phyloP scores from a whole-genome alignment of 2,329 filamentous ascomycete species.

The Diaporthe sp. region DNA sequence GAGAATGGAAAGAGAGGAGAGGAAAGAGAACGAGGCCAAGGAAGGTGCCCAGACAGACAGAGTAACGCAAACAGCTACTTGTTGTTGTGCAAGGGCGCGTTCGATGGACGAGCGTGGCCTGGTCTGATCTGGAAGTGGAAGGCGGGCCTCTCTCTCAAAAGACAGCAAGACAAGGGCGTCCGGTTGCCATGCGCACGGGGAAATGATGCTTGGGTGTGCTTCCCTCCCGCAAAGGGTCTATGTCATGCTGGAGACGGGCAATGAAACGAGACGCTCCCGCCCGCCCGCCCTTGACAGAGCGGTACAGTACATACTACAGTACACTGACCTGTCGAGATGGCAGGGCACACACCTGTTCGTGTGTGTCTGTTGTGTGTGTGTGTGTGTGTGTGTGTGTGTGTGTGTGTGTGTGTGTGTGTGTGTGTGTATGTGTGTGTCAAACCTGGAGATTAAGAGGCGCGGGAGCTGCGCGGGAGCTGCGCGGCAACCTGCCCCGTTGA shows the following conservation, averaged over 20 bases:
- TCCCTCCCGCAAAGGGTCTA: neutral
- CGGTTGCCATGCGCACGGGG: slow-evolving; percentile 24
- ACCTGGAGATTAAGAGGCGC: slow-evolving; percentile 27
- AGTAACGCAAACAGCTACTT: slow-evolving; percentile 19
- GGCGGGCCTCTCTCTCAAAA: neutral
- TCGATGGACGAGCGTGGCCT: slow-evolving; percentile 4
- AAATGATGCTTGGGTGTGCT: slow-evolving; percentile 26
- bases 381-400: neutral
- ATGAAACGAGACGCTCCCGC: slow-evolving; percentile 26
- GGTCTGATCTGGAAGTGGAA: slow-evolving; percentile 15
- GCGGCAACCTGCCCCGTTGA: neutral
- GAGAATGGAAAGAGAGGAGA: neutral
- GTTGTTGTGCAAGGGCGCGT: slow-evolving; percentile 23
- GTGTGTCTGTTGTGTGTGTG: neutral
- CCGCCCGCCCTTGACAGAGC: slow-evolving; percentile 16
- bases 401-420: too few relatives aligned
- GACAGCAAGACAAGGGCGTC: slow-evolving; percentile 2
- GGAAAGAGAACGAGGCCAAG: slow-evolving; percentile 15
- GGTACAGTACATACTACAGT: neutral
- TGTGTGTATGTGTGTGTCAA: neutral
- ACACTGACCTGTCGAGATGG: slow-evolving; percentile 15
- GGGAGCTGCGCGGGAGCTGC: slow-evolving; percentile 18
- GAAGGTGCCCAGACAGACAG: slow-evolving; percentile 15
- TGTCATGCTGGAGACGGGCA: neutral
- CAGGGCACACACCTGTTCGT: neutral